Percentiles rank a stretch among this genome's conserved stretches.
phyloP scores from a whole-genome alignment of 108 stramenopile species.

The Cyclotella sp. region DNA sequence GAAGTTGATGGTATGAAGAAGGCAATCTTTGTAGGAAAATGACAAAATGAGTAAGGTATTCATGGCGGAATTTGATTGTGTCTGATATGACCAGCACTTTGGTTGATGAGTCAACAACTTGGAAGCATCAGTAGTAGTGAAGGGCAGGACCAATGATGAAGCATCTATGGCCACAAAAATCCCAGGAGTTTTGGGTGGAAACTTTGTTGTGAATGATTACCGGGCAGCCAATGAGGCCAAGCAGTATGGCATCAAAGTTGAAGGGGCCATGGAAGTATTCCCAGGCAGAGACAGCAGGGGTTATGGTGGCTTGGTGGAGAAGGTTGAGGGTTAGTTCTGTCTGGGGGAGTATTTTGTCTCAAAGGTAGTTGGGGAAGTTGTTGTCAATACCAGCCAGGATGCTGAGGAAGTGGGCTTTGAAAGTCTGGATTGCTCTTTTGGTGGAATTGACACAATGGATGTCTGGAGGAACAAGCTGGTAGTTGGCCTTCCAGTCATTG shows the following conservation, averaged over 20 bases:
- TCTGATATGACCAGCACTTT: not conserved
- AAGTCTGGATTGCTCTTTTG: not conserved
- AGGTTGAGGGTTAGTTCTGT: not conserved
- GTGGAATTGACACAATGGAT: not conserved
- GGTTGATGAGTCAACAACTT: not conserved
- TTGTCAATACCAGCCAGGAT: too few species aligned
- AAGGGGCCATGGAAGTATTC: not conserved
- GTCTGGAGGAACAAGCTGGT: not conserved
- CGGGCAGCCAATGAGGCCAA: not conserved
- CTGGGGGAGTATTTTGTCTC: not conserved
- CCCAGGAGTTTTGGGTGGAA: not conserved
- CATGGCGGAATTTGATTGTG: not conserved
- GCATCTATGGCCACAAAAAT: too few species aligned
- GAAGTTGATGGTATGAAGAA: too few species aligned
- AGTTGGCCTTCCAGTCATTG: not conserved
- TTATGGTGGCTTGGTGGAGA: not conserved
- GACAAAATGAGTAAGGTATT: not conserved
- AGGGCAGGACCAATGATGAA: not conserved
- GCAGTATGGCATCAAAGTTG: not conserved
- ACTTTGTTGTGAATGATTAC: too few species aligned
- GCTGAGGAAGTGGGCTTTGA: not conserved
- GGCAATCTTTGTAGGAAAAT: not conserved
- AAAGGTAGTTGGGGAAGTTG: not conserved
- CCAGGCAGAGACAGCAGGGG: not conserved
- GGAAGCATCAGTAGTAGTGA: not conserved